These are phyloP conservation scores for Aureobasidium sp. DNA, from an alignment of 2,329 filamentous ascomycete genomes.

Conservation along the genomic window DNA sequence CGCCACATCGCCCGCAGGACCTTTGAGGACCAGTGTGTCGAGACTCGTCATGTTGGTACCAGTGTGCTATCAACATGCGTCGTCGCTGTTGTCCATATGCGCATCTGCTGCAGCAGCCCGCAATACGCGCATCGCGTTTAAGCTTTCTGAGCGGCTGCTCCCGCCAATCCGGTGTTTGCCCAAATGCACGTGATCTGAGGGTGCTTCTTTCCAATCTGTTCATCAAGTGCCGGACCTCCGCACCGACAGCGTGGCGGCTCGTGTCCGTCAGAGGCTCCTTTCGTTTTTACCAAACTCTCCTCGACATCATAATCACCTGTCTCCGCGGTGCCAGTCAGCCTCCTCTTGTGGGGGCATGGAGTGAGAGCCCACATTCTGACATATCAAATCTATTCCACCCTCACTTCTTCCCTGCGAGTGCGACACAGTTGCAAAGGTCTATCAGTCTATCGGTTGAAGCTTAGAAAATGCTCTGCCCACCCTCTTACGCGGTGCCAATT, in stretches of 20 bases:
- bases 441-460: background rate
- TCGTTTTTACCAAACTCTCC: background rate
- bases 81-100: background rate
- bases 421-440: background rate
- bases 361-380: background rate
- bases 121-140: background rate
- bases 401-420: background rate
- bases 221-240: background rate
- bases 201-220: background rate
- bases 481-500: background rate
- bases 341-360: background rate
- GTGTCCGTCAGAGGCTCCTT: background rate
- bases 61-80: background rate
- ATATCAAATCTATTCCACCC: background rate
- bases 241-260: background rate
- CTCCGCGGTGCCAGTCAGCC: background rate
- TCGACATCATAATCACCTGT: background rate
- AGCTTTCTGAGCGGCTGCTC: background rate
- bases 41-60: conserved; percentile 37
- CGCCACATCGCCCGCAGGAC: conserved; percentile 61
- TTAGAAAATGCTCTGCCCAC: background rate
- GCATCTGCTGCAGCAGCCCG: background rate
- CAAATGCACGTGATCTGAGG: background rate
- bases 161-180: background rate
- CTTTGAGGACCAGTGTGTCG: conserved; percentile 71